A percentile compares a stretch with the other conserved stretches of the same genome.
phyloP scores from a whole-genome alignment of 805 yeast species.

The Hanseniaspora meyeri region DNA sequence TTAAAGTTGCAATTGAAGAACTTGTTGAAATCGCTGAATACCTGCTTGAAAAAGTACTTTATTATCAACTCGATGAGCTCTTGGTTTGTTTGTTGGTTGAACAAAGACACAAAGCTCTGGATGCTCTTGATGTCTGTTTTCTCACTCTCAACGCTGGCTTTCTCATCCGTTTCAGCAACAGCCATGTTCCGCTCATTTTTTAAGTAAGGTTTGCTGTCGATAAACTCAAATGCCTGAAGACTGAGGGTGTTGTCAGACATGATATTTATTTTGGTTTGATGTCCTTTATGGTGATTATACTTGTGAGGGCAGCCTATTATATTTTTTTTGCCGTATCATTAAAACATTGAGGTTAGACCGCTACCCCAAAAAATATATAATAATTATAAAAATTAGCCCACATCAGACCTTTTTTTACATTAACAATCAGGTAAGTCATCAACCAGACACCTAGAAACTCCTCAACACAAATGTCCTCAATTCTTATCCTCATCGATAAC shows the following conservation, averaged over 20 bases:
- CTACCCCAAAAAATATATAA: neutral
- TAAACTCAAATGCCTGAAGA: neutral
- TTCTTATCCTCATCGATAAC: neutral
- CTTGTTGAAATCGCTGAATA: slow-evolving; percentile 4
- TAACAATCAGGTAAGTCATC: too few relatives aligned
- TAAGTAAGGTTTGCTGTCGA: neutral
- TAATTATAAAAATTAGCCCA: neutral
- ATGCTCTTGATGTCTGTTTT: neutral
- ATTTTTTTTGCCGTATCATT: too few relatives aligned
- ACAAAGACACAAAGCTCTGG: neutral
- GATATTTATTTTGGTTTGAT: neutral
- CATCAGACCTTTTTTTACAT: too few relatives aligned
- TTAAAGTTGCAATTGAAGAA: slow-evolving; percentile 5
- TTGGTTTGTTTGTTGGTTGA: neutral
- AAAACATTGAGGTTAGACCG: neutral
- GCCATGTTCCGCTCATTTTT: neutral
- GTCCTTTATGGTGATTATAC: neutral
- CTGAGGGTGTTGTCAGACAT: neutral
- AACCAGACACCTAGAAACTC: too few relatives aligned
- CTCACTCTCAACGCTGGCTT: neutral
- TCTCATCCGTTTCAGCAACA: neutral
- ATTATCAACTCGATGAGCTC: neutral
- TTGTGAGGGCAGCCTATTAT: too few relatives aligned
- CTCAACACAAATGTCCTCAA: too few relatives aligned
- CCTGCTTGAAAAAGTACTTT: slow-evolving; percentile 1